Evolutionary conservation across 2,329 filamentous ascomycete genomes (phyloP).

Genomic region (Ophiostoma ulmi): DNA sequence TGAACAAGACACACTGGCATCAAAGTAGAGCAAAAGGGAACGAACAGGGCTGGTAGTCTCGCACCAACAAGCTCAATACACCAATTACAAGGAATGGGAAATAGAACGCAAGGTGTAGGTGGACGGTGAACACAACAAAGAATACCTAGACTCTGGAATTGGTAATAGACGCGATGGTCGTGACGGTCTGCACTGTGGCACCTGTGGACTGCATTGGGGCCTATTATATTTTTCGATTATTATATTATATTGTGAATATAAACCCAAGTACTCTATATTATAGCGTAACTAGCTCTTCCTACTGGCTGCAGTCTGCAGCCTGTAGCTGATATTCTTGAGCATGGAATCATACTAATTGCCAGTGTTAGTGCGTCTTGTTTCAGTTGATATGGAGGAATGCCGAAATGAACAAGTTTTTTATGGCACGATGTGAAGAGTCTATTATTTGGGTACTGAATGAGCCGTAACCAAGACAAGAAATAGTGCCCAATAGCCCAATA

Average conservation of each 20-base stretch:
- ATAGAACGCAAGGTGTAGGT: neutral
- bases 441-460: neutral
- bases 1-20: neutral
- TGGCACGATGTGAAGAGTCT: neutral
- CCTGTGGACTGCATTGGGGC: neutral
- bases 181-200: neutral
- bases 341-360: neutral
- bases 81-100: neutral
- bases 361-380: neutral
- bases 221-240: neutral
- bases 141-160: neutral
- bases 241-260: neutral
- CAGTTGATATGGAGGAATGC: slow-evolving; percentile 1
- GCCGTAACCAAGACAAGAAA: too few species aligned
- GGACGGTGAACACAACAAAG: neutral
- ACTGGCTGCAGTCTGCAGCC: neutral
- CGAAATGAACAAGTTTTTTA: neutral
- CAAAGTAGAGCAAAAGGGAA: neutral
- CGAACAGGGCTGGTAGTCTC: neutral
- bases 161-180: neutral
- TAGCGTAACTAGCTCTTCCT: neutral
- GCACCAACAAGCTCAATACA: too few species aligned
- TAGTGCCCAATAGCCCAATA: neutral
- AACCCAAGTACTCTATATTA: neutral
- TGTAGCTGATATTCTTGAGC: neutral